Base-by-base conservation (phyloP, 768 basidiomycete species). In the Plicaturopsis crispa region DNA sequence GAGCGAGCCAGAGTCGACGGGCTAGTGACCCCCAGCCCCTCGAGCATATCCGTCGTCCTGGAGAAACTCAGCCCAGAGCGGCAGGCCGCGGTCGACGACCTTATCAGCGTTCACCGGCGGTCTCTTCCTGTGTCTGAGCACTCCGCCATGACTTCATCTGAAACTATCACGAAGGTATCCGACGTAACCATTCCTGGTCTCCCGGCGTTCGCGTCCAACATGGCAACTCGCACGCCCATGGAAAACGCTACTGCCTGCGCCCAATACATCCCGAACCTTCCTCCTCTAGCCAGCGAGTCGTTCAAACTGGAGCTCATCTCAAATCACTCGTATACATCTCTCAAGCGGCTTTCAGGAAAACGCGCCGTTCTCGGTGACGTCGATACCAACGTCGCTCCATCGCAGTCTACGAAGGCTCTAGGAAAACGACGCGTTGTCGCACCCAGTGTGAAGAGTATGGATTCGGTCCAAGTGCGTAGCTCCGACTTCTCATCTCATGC, bases 1-100 rank as follows among this genome's bases (percentile, higher is more conserved):
- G n/a, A n/a, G n/a, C n/a, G n/a, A n/a, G n/a, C n/a, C n/a, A n/a
- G n/a, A n/a, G n/a, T n/a, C n/a, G 48, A 48, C 18, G 41, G 34
- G 33, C 38, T 33, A 33, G 30, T 60, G 31, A 59, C 60, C 1
- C 57, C 59, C 10, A 57, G 55, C 3, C 48, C 57, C 5, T 62
- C 59, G 5, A 46, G 54, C 28, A 50, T 60, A 23, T 60, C 57
- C 3, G 54, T 54, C 6, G 45, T 53, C 36, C 52, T 36, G 12
- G 48, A 57, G 17, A 40, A 42, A 6, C 43, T 61, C n/a, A 45
- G 48, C 33, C 45, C 48, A 0, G 48, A 48, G 26, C 51, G 59
- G 17, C 52, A 48, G 41, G 32, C 28, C 40, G 70, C 71, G 3
- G 47, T 74, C 6, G 56, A 69, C 4, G 57, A 60, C 17, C 56